phyloP scores from a whole-genome alignment of 1,284 basidiomycete species.

The Leccinum pallidistipes region DNA sequence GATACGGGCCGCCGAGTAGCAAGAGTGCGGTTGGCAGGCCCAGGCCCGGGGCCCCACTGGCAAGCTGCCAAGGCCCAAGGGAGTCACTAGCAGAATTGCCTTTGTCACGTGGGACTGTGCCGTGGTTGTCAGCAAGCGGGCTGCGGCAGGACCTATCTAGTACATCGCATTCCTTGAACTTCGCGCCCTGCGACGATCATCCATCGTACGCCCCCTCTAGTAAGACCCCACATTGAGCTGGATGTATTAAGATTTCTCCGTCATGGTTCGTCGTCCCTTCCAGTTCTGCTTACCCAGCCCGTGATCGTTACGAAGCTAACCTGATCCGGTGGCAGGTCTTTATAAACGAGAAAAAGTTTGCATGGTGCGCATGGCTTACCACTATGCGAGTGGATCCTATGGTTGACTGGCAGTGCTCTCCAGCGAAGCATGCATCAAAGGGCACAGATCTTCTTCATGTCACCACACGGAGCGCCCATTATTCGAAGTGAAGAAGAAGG shows the following conservation, averaged over 20 bases:
- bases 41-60: too few relatives aligned
- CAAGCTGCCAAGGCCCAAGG: too few relatives aligned
- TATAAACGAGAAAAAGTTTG: conserved; percentile 82
- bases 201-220: not conserved
- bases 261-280: conserved; percentile 24
- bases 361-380: conserved; percentile 52
- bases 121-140: too few relatives aligned
- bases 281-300: not conserved
- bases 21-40: too few relatives aligned
- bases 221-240: not conserved
- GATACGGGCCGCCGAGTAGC: not conserved
- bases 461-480: conserved; percentile 78
- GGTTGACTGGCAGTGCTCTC: conserved; percentile 5
- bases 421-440: conserved; percentile 88
- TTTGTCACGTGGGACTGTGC: not conserved
- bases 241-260: conserved; percentile 15
- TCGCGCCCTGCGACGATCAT: not conserved
- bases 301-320: not conserved
- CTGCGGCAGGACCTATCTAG: not conserved
- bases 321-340: conserved; percentile 48
- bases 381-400: not conserved
- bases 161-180: not conserved
- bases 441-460: conserved; percentile 82
- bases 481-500: conserved; percentile 87
- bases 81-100: too few relatives aligned